Conservation (phyloP, 495 filamentous ascomycete species). For the Bombardia bombarda region DNA sequence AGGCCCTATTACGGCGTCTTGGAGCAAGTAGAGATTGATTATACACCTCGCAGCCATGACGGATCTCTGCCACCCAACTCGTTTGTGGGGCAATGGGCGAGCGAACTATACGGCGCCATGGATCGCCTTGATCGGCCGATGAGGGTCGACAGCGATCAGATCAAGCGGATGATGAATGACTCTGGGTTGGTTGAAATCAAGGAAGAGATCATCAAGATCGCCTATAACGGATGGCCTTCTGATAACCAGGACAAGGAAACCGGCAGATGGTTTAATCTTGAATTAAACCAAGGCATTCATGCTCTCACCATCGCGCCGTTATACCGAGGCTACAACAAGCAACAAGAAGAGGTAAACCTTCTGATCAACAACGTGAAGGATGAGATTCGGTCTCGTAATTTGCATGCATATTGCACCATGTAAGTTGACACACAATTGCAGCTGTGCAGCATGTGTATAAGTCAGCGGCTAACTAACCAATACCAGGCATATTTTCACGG, state of each 20-base stretch:
- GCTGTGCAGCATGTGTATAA: not conserved
- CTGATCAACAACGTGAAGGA: conserved; percentile 54
- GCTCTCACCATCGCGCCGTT: conserved; percentile 69
- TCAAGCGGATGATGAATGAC: conserved; percentile 52
- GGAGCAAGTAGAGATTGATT: conserved; percentile 92
- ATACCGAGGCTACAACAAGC: conserved; percentile 56
- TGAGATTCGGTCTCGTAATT: conserved; percentile 61
- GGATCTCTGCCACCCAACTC: conserved; percentile 42
- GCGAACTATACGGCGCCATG: conserved; percentile 63
- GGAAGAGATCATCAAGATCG: conserved; percentile 62
- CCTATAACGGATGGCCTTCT: conserved; percentile 70
- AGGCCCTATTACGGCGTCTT: conserved; percentile 67
- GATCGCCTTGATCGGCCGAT: conserved; percentile 56
- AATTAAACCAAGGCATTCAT: conserved; percentile 62
- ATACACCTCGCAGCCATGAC: conserved; percentile 70
- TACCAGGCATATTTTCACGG: conserved; percentile 22
- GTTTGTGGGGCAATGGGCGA: conserved; percentile 57
- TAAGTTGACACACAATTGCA: conserved; percentile 32
- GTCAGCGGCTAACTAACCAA: conserved; percentile 6
- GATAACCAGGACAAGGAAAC: conserved; percentile 62
- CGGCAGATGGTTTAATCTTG: conserved; percentile 81
- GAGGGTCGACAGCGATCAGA: conserved; percentile 52
- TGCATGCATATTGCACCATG: conserved; percentile 63
- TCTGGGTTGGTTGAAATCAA: conserved; percentile 81
- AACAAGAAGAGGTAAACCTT: conserved; percentile 54